Percentiles rank a stretch among this genome's conserved stretches.
Evolutionary conservation across 2,329 filamentous ascomycete genomes (phyloP).

Genomic region (Microcyclospora tardicrescens): DNA sequence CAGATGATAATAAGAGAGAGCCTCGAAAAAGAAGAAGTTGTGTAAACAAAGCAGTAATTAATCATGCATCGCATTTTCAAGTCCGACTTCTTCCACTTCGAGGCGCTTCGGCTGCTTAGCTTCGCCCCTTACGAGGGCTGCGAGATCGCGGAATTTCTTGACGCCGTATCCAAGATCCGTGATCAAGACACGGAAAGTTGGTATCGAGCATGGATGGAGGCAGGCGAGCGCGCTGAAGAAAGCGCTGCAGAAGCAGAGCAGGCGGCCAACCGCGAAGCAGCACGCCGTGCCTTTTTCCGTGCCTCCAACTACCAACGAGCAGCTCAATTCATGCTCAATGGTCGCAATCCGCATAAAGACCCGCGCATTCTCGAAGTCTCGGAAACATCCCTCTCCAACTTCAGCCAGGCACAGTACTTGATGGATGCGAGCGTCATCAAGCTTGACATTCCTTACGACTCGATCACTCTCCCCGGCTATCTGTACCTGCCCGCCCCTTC

Average conservation of each 20-base stretch:
- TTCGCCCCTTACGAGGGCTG: constrained; percentile 24
- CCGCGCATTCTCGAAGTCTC: constrained; percentile 20
- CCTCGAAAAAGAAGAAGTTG: background rate
- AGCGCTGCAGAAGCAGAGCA: constrained; percentile 15
- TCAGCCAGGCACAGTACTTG: background rate
- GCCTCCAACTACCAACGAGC: constrained; percentile 26
- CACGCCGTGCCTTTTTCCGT: constrained; percentile 27
- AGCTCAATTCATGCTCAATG: background rate
- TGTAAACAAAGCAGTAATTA: background rate
- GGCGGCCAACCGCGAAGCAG: constrained; percentile 23
- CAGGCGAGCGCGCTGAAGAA: background rate
- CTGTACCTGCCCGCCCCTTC: background rate
- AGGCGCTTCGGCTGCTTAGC: constrained; percentile 29
- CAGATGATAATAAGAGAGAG: background rate
- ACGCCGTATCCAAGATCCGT: constrained; percentile 26
- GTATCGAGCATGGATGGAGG: constrained; percentile 24
- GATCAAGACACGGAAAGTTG: constrained; percentile 28
- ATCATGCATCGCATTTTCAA: constrained; percentile 23
- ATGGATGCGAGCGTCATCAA: background rate
- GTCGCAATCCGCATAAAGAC: background rate
- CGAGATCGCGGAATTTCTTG: constrained; percentile 31
- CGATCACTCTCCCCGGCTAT: background rate
- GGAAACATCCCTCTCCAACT: background rate
- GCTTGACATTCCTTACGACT: background rate
- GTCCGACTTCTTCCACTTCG: constrained; percentile 31